Conservation (phyloP, 192 early-diverging fungal genomes). For the Podila epigama region DNA sequence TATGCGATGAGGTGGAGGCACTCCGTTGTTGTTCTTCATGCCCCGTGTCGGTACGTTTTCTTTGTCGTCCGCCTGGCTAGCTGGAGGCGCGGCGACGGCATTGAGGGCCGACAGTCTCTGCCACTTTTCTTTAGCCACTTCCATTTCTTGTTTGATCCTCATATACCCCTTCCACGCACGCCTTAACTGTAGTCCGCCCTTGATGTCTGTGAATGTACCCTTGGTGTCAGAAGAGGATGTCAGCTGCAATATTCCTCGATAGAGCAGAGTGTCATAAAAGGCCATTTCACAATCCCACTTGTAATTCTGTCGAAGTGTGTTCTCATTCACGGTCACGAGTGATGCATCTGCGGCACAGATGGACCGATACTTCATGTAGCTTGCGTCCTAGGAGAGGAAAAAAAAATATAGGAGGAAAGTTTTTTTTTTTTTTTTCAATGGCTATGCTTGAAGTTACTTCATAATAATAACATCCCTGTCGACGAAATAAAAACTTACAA, state of each 20-base stretch:
- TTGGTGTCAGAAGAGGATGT: conserved; percentile 47
- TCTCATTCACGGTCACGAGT: conserved; percentile 17
- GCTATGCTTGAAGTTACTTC: no score
- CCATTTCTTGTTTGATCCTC: conserved; percentile 51
- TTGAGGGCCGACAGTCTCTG: conserved; percentile 16
- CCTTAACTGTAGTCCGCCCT: conserved; percentile 47
- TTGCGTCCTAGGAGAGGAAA: conserved; percentile 25
- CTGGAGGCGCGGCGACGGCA: background rate
- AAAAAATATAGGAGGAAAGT: background rate
- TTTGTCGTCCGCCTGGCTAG: background rate
- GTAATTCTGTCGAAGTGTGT: conserved; percentile 48
- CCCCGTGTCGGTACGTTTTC: background rate
- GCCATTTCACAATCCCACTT: conserved; percentile 56
- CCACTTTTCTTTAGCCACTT: conserved; percentile 24
- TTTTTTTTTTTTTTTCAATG: no score
- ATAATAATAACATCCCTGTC: background rate
- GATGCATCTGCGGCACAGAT: conserved; percentile 25
- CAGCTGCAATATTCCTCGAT: conserved; percentile 46
- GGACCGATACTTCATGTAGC: conserved; percentile 26
- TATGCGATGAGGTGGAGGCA: background rate
- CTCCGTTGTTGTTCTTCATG: background rate
- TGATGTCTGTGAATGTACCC: conserved; percentile 49
- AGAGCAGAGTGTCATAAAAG: conserved; percentile 49
- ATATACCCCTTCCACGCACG: conserved; percentile 51
- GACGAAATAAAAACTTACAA: conserved; percentile 15